phyloP scores from a whole-genome alignment of 1,284 basidiomycete species.

The Boletus hoseneyae region DNA sequence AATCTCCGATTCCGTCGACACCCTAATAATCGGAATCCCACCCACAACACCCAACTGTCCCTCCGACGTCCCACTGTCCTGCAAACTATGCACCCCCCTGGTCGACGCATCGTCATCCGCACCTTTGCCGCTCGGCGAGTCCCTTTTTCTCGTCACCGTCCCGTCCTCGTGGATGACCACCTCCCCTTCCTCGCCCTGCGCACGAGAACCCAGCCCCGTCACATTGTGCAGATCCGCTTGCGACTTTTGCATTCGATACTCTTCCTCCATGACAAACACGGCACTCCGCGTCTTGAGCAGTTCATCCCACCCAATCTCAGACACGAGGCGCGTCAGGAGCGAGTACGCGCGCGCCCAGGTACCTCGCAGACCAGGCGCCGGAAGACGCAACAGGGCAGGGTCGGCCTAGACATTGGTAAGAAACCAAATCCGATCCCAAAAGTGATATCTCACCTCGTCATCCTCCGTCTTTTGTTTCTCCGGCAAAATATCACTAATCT shows the following conservation, averaged over 20 bases:
- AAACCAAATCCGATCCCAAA: too few relatives aligned
- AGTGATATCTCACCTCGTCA: constrained; percentile 59
- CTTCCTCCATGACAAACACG: constrained; percentile 99
- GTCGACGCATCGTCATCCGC: constrained; percentile 78
- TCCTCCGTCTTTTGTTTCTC: constrained; percentile 74
- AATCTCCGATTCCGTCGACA: constrained; percentile 52
- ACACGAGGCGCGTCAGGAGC: constrained; percentile 85
- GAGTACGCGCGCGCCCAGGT: constrained; percentile 96
- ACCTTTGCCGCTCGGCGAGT: constrained; percentile 23
- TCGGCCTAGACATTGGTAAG: constrained; percentile 59
- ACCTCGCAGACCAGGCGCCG: constrained; percentile 90
- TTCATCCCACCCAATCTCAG: constrained; percentile 98
- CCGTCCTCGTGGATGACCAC: constrained; percentile 58
- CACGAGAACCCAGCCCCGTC: background rate
- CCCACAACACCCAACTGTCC: constrained; percentile 25
- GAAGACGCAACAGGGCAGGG: constrained; percentile 87
- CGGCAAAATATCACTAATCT: constrained; percentile 81
- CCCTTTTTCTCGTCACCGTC: constrained; percentile 24
- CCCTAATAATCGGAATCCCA: constrained; percentile 82
- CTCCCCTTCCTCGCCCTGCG: constrained; percentile 20
- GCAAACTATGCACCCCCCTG: constrained; percentile 46
- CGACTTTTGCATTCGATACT: constrained; percentile 88
- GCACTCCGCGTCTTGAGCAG: constrained; percentile 88
- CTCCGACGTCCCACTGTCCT: constrained; percentile 23
- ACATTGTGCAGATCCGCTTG: constrained; percentile 52